phyloP scores from a whole-genome alignment of 495 filamentous ascomycete species.

The Xylaria sp. region DNA sequence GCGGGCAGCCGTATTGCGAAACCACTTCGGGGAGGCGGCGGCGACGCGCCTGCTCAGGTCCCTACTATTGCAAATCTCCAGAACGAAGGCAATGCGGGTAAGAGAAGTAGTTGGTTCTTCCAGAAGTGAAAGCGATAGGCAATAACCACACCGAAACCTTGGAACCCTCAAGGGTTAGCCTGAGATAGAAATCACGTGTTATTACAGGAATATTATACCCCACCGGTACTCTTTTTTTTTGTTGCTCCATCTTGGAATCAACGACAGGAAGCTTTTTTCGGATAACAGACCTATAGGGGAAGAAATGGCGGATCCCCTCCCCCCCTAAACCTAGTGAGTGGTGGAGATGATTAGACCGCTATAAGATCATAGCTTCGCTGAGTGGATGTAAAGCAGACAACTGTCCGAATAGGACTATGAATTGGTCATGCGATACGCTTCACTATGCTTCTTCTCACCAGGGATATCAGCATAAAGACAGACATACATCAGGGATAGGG shows the following conservation, averaged over 20 bases:
- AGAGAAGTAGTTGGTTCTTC: conserved; percentile 67
- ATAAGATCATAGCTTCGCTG: not conserved
- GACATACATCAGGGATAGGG: conserved; percentile 10
- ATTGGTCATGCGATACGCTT: not conserved
- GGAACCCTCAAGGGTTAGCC: not conserved
- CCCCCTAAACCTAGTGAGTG: not conserved
- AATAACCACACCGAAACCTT: conserved; percentile 1
- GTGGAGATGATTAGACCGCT: not conserved
- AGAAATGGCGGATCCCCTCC: not conserved
- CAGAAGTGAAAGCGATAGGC: conserved; percentile 47
- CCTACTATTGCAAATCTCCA: conserved; percentile 62
- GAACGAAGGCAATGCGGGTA: conserved; percentile 54
- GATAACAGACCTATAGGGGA: not conserved
- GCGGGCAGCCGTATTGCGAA: conserved; percentile 89
- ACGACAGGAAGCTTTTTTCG: not conserved
- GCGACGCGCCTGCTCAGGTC: conserved; percentile 53
- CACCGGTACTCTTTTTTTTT: conserved; percentile 5
- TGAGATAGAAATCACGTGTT: not conserved
- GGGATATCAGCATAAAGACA: conserved; percentile 16
- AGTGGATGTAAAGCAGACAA: conserved; percentile 7
- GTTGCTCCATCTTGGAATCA: not conserved
- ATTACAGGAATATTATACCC: conserved; percentile 10
- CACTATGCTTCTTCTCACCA: not conserved
- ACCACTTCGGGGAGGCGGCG: conserved; percentile 90
- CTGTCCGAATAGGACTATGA: conserved; percentile 1